phyloP scores from a whole-genome alignment of 2,329 filamentous ascomycete genomes.

The Epichloe sylvatica region DNA sequence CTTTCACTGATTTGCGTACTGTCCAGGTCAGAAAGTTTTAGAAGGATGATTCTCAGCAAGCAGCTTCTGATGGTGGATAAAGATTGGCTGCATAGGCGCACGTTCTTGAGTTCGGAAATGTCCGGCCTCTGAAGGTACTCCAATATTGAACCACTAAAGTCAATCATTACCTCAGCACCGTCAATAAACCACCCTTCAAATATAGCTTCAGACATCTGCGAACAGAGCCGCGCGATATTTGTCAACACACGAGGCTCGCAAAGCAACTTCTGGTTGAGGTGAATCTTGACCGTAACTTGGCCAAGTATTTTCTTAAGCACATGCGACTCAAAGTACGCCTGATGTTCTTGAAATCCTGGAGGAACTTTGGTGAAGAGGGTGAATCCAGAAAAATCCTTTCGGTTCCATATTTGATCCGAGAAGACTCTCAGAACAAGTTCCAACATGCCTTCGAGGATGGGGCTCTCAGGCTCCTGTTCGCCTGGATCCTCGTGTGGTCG shows the following conservation, averaged over 20 bases:
- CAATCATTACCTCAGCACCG: conserved; percentile 67
- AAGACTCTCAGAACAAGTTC: conserved; percentile 71
- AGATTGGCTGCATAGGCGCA: conserved; percentile 80
- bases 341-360: conserved; percentile 84
- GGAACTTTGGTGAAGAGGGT: conserved; percentile 77
- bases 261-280: conserved; percentile 56
- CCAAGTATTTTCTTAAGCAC: conserved; percentile 62
- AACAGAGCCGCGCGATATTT: conserved; percentile 69
- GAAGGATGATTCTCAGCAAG: conserved; percentile 64
- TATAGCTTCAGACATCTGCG: conserved; percentile 75
- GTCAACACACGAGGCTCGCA: conserved; percentile 72
- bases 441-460: conserved; percentile 61
- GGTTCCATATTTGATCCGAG: conserved; percentile 67
- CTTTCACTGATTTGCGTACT: conserved; percentile 42
- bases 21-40: conserved; percentile 74
- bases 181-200: conserved; percentile 96
- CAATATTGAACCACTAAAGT: conserved; percentile 71
- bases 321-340: conserved; percentile 90
- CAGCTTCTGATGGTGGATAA: conserved; percentile 61
- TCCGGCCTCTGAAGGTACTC: conserved; percentile 84
- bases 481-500: conserved; percentile 6
- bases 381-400: conserved; percentile 85
- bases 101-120: conserved; percentile 65
- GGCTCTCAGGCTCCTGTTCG: conserved; percentile 45
- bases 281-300: conserved; percentile 54